Base-by-base conservation (phyloP, 371 early-diverging fungal species). In the Mucor indicus region DNA sequence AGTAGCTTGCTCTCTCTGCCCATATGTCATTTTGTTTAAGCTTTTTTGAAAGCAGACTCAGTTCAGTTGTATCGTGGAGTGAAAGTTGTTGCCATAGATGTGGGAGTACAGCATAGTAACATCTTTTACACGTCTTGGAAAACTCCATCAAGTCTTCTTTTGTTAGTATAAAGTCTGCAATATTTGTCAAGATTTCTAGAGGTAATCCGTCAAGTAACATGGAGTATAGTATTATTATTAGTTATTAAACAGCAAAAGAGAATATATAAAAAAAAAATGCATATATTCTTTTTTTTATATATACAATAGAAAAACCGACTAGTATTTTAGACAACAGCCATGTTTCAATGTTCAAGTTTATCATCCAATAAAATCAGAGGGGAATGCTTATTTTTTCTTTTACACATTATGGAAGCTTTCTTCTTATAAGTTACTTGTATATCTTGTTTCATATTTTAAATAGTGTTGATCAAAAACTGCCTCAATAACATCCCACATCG, bases 401-500 rank as follows among this genome's bases (percentile, higher is more conserved):
- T n/a, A n/a, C n/a, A n/a, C n/a, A n/a, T n/a, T n/a, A n/a, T n/a
- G n/a, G n/a, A n/a, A n/a, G n/a, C n/a, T 38, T 44, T 48, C 38
- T 51, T 48, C 36, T 52, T 62, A 67, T 30, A 67, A 23, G 16
- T 53, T 56, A 31, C 67, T 62, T 1, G 41, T 40, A 23, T 44
- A 52, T 23, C 56, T 46, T 3, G 56, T 38, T 15, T 60, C 52
- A 41, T 15, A 31, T 3, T 25, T 23, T 19, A 40, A n/a, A 31
- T 53, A 21, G n/a, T 44, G 29, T 10, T 49, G 41, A 17, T 56
- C 75, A 56, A 87, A 84, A 15, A 81, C 81, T 17, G 77, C 75
- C 21, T 68, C 64, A 11, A 89, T 57, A 0, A 85, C 90, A 37
- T 91, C 85, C 62, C 75, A 78, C 9, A 89, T 69, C 3, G 71